Conservation (phyloP, 345 rosid species). For the Populus davidiana region DNA sequence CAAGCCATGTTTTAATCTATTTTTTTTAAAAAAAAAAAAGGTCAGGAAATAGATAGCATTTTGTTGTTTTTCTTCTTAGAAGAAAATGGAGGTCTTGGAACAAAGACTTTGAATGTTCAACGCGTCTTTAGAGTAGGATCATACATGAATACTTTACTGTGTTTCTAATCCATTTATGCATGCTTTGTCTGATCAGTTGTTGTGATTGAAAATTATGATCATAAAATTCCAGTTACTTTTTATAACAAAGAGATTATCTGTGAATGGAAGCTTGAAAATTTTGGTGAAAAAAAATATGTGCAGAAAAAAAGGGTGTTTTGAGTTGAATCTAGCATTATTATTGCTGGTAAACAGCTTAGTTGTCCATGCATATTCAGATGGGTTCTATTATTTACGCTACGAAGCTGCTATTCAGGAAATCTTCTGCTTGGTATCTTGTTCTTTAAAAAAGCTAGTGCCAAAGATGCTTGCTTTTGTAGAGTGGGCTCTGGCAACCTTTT, state of each 20-base stretch:
- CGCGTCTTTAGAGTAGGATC: neutral
- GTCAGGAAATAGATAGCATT: neutral
- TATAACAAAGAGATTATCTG: neutral
- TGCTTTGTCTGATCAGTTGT: neutral
- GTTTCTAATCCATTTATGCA: neutral
- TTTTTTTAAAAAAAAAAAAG: neutral
- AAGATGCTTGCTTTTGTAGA: neutral
- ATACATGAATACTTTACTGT: neutral
- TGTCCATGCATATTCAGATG: neutral
- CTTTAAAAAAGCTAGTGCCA: neutral
- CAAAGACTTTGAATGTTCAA: neutral
- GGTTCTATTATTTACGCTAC: neutral
- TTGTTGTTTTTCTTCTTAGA: neutral
- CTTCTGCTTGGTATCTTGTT: neutral
- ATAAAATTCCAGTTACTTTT: neutral
- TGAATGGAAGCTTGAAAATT: neutral
- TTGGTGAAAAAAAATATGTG: neutral
- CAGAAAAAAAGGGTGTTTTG: neutral
- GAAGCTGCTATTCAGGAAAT: neutral
- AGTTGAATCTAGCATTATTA: neutral
- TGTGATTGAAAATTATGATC: neutral
- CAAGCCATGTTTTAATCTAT: neutral
- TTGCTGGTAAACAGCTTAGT: neutral
- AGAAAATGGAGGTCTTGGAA: neutral
- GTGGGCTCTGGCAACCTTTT: neutral